These are phyloP conservation scores for Tephrocybe rancida DNA, from an alignment of 768 basidiomycete species.

Conservation along the genomic window DNA sequence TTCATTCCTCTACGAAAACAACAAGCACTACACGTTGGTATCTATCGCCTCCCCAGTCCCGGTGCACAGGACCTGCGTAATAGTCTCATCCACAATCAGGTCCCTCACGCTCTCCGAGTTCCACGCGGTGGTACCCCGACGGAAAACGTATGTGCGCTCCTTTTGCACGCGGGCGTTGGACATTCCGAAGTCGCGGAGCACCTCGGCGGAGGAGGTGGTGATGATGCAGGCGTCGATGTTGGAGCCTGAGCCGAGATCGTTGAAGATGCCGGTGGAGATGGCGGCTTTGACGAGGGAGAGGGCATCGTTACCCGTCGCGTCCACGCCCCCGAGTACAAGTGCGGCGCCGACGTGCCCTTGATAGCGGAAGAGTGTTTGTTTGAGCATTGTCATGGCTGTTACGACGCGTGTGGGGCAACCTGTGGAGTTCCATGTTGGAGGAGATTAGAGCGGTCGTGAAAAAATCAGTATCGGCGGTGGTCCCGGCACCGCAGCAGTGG, in stretches of 20 bases:
- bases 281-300: slow-evolving; percentile 83
- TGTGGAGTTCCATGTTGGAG: slow-evolving; percentile 94
- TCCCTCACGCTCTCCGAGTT: slow-evolving; percentile 77
- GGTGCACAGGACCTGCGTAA: slow-evolving; percentile 42
- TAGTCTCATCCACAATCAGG: slow-evolving; percentile 75
- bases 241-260: slow-evolving; percentile 98
- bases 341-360: slow-evolving; percentile 96
- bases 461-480: slow-evolving; percentile 98
- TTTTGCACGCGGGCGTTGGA: slow-evolving; percentile 86
- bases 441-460: slow-evolving; percentile 94
- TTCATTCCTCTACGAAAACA: too few relatives aligned
- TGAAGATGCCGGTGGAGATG: slow-evolving; percentile 96
- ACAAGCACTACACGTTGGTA: too few relatives aligned
- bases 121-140: slow-evolving; percentile 87
- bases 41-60: slow-evolving; percentile 75
- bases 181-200: slow-evolving; percentile 91
- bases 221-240: slow-evolving; percentile 98
- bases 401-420: slow-evolving; percentile 93
- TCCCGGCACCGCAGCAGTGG: slow-evolving; percentile 97
- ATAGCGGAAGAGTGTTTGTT: slow-evolving; percentile 94
- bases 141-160: slow-evolving; percentile 73
- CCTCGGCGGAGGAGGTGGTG: slow-evolving; percentile 83
- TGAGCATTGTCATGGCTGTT: slow-evolving; percentile 99
- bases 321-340: slow-evolving; percentile 96
- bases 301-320: slow-evolving; percentile 87